Evolutionary conservation across 2,329 filamentous ascomycete genomes (phyloP), one percentile per base, ranked within the genome.

Genomic region (Diaporthe ampelina): DNA sequence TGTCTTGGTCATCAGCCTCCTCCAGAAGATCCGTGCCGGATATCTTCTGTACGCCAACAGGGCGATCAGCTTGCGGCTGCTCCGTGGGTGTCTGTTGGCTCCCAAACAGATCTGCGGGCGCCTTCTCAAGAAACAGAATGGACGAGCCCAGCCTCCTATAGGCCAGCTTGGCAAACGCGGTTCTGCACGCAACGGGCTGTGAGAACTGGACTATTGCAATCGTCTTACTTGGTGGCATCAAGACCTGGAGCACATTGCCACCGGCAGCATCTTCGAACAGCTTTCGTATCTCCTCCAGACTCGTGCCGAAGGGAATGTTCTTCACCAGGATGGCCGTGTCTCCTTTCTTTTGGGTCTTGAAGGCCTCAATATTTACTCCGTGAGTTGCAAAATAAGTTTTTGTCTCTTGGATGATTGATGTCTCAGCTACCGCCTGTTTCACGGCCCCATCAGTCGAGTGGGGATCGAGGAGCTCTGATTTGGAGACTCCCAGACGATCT

Each of bases 391-490:
- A 98, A 84, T 97, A 99, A 13, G 93, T 88, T 84, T 98, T 98
- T 2, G 95, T 98, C 83, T 98, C 97, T 84, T 98, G 95, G 74
- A 99, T 98, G 78, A 98, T 91, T 76, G 97, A 94, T 29, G 96
- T 98, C 87, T 99, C 97, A 57, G 96, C 97, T 82, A 98, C 94
- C 13, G 97, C 97, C 86, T 98, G 97, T 86, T 97, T 98, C 73
- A 99, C 94, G 58, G 94, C 96, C 74, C 96, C 95, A 84, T 98
- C 95, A 73, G 96, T 92, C 74, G 94, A 98, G 5, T 96, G 98
- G n/a, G 96, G 97, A 84, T 99, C 96, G 59, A 99, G 88, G 73
- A 99, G 85, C 79, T 98, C 95, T 15, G 95, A 92, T 86, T 99
- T 99, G 72, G 94, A 93, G 73, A 99, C 91, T 61, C 96, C 95